These are phyloP conservation scores for Hypoxylon subgilvum DNA, from an alignment of 495 filamentous ascomycete genomes.

Conservation along the genomic window DNA sequence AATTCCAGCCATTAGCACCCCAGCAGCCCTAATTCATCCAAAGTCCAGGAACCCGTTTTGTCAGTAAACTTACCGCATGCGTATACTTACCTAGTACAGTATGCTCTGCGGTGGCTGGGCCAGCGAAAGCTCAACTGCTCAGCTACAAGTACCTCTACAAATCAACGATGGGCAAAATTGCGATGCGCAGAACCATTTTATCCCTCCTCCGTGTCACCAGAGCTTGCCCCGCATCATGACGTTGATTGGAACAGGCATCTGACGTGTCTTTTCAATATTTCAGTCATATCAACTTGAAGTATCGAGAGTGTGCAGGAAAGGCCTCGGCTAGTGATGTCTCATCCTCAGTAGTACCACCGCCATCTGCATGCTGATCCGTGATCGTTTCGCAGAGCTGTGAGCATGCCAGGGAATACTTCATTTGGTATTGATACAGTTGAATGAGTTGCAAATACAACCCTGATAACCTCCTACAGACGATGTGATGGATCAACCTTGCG, in stretches of 20 bases:
- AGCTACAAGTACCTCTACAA: too few relatives aligned
- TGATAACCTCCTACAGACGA: too few relatives aligned
- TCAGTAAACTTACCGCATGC: slow-evolving; percentile 5
- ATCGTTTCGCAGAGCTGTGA: too few relatives aligned
- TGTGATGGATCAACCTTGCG: too few relatives aligned
- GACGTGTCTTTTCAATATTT: slow-evolving; percentile 32
- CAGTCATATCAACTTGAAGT: not conserved
- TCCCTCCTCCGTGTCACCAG: slow-evolving; percentile 2
- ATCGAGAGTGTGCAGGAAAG: slow-evolving; percentile 1
- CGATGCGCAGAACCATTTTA: slow-evolving; percentile 25
- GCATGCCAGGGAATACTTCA: too few relatives aligned
- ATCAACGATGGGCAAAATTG: slow-evolving; percentile 24
- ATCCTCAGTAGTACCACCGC: too few relatives aligned
- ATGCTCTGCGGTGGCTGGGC: not conserved
- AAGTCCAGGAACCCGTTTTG: slow-evolving; percentile 18
- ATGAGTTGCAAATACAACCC: too few relatives aligned
- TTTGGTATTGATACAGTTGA: too few relatives aligned
- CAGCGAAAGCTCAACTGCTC: slow-evolving; percentile 1
- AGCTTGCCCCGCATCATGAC: slow-evolving; percentile 18
- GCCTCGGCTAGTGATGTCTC: not conserved
- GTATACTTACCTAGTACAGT: not conserved
- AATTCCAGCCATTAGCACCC: not conserved
- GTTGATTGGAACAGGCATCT: slow-evolving; percentile 11
- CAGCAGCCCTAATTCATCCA: slow-evolving; percentile 14
- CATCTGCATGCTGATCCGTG: too few relatives aligned